Percentiles rank a stretch among this genome's conserved stretches.
Conservation (phyloP, 1,139 yeast species). For the Nematodospora anomalae region DNA sequence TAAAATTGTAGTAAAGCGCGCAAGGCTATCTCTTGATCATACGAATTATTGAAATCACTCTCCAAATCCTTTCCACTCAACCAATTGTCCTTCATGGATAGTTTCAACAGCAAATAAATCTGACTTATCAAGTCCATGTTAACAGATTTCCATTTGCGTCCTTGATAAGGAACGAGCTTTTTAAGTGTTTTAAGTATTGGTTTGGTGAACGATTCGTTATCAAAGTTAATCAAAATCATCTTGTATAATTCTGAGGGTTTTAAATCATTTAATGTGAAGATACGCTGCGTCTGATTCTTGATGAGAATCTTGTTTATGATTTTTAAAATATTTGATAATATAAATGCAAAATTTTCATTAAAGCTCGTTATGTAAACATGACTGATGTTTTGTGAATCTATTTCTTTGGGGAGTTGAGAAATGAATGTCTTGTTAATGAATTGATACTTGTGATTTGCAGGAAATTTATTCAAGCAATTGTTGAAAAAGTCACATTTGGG, state of each 20-base stretch:
- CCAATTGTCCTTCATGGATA: slow-evolving; percentile 84
- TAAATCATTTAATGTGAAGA: slow-evolving; percentile 53
- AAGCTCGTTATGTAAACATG: slow-evolving; percentile 31
- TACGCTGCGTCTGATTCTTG: slow-evolving; percentile 51
- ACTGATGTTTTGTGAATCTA: slow-evolving; percentile 30
- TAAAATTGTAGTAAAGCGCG: slow-evolving; percentile 80
- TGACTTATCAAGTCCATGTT: slow-evolving; percentile 94
- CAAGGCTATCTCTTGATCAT: slow-evolving; percentile 83
- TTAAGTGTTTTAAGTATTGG: slow-evolving; percentile 75
- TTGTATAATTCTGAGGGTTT: slow-evolving; percentile 55
- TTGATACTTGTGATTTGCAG: slow-evolving; percentile 17
- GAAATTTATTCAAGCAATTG: slow-evolving; percentile 31
- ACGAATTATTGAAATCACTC: slow-evolving; percentile 72
- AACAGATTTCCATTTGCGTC: slow-evolving; percentile 89
- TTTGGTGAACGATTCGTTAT: slow-evolving; percentile 61
- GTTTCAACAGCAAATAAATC: slow-evolving; percentile 72
- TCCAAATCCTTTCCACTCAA: slow-evolving; percentile 80
- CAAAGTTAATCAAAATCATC: slow-evolving; percentile 47
- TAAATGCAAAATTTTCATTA: slow-evolving; percentile 46
- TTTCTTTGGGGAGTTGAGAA: slow-evolving; percentile 25
- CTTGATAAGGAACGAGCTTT: slow-evolving; percentile 84
- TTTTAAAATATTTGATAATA: slow-evolving; percentile 45
- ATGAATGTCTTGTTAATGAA: slow-evolving; percentile 34
- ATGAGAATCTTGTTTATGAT: slow-evolving; percentile 46
- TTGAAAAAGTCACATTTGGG: slow-evolving; percentile 47